phyloP scores from a whole-genome alignment of 306 rosid species.

The Prunus davidiana region DNA sequence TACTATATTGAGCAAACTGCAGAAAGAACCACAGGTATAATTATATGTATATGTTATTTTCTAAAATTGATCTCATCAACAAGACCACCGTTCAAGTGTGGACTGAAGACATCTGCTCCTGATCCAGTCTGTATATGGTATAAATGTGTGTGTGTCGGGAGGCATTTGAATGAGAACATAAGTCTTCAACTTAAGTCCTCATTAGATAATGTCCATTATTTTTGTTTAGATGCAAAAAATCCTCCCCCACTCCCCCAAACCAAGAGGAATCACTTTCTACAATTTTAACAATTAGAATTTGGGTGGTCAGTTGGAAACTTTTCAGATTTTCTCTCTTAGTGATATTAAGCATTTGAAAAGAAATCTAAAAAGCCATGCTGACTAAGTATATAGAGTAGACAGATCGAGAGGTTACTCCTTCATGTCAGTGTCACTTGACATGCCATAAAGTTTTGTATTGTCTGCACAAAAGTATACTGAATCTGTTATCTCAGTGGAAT shows the following conservation, averaged over 20 bases:
- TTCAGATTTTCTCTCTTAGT: too few relatives aligned
- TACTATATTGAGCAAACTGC: background rate
- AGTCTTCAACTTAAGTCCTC: background rate
- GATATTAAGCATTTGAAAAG: too few relatives aligned
- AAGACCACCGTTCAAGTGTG: background rate
- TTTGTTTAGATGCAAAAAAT: too few relatives aligned
- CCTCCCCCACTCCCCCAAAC: too few relatives aligned
- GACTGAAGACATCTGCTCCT: background rate
- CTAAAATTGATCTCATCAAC: background rate
- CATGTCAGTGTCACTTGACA: background rate
- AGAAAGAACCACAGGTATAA: conserved; percentile 2
- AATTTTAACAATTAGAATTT: too few relatives aligned
- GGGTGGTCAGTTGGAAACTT: too few relatives aligned
- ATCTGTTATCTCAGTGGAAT: too few relatives aligned
- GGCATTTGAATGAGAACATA: background rate
- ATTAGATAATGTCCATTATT: too few relatives aligned
- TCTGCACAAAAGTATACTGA: too few relatives aligned
- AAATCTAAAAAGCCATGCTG: too few relatives aligned
- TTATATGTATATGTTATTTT: background rate
- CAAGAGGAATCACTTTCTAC: too few relatives aligned
- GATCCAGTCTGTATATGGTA: background rate
- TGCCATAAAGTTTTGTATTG: background rate
- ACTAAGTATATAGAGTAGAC: background rate
- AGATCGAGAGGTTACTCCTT: background rate
- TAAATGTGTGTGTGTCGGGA: background rate